Evolutionary conservation across 768 basidiomycete species (phyloP), one percentile per base, ranked within the genome.

Genomic region (Gymnopilus dilepis): DNA sequence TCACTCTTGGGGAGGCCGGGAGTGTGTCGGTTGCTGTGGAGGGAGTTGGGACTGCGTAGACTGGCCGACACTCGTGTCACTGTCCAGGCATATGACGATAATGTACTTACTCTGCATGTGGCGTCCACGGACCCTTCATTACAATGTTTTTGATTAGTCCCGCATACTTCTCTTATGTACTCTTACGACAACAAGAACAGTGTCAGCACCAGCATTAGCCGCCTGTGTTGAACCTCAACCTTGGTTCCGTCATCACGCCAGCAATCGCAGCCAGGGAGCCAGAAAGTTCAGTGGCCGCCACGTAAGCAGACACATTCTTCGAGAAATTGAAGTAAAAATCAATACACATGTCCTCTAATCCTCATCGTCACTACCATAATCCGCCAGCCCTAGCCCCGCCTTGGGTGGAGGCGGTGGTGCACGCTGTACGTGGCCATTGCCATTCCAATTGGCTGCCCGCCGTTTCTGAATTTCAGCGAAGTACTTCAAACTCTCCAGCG

Each of bases 401-500:
- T 76, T 70, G 54, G 76, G 69, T 2, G 75, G 67, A 30, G 76
- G 67, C 41, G 75, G 67, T 26, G 76, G 67, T 41, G 70, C 69
- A 52, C 72, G 72, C 11, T 69, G 66, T 59, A 70, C 64, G 7
- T 47, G 45, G 3, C 12, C 21, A 65, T 59, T 0, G 74, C 67
- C 3, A 71, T 37, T 37, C 34, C 34, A 69, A 33, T 64, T 40
- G 11, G 37, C 69, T 26, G 83, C 88, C 64, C 87, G 88, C 64
- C 86, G 80, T 77, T 88, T 86, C 63, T 90, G 85, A 65, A 99
- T 88, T 74, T 95, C 90, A 7, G 95, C 89, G 71, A 97, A 95
- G 70, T 94, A 96, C 72, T 89, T 92, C 52, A 99, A 76, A 48
- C 95, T 91, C 67, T 97, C 94, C 24, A 99, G 72, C 11, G 97